Evolutionary conservation across 2,329 filamentous ascomycete species (phyloP).

Genomic region (Cladorrhinum sp.): DNA sequence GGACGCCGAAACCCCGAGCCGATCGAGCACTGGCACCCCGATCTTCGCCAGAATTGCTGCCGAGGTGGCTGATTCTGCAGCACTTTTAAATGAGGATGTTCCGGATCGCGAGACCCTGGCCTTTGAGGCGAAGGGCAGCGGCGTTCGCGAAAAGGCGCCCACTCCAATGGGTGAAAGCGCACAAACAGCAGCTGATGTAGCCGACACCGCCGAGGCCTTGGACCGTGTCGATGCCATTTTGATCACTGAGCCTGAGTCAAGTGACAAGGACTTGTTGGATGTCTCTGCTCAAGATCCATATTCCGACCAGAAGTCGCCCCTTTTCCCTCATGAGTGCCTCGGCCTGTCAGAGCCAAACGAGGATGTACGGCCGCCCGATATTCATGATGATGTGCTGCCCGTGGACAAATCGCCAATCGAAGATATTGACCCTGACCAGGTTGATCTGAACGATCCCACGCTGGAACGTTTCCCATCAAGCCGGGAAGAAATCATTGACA

Average conservation of each 20-base stretch:
- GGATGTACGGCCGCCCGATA: conserved; percentile 25
- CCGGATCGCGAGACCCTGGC: conserved; percentile 29
- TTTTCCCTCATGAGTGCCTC: conserved; percentile 48
- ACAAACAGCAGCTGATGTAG: conserved; percentile 40
- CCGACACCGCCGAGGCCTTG: conserved; percentile 38
- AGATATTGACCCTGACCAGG: conserved; percentile 26
- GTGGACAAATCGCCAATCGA: conserved; percentile 26
- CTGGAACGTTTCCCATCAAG: conserved; percentile 48
- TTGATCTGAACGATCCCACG: conserved; percentile 46
- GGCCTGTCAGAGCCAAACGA: conserved; percentile 35
- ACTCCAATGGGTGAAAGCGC: conserved; percentile 43
- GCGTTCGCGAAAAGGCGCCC: conserved; percentile 34
- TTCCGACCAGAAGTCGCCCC: conserved; percentile 33
- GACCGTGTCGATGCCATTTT: conserved; percentile 29
- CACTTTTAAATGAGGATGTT: conserved; percentile 31
- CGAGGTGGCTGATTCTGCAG: conserved; percentile 37
- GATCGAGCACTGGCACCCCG: conserved; percentile 29
- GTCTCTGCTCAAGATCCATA: conserved; percentile 21
- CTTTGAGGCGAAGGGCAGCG: conserved; percentile 30
- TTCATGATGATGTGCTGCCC: conserved; percentile 30
- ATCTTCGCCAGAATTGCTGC: conserved; percentile 30
- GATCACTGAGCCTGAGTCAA: conserved; percentile 14
- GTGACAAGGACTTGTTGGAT: conserved; percentile 13
- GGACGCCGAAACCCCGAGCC: conserved; percentile 1
- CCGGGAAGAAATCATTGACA: conserved; percentile 42